Base-by-base conservation (phyloP, 148 eudicot genomes). In the Rhododendron ferrugineum region DNA sequence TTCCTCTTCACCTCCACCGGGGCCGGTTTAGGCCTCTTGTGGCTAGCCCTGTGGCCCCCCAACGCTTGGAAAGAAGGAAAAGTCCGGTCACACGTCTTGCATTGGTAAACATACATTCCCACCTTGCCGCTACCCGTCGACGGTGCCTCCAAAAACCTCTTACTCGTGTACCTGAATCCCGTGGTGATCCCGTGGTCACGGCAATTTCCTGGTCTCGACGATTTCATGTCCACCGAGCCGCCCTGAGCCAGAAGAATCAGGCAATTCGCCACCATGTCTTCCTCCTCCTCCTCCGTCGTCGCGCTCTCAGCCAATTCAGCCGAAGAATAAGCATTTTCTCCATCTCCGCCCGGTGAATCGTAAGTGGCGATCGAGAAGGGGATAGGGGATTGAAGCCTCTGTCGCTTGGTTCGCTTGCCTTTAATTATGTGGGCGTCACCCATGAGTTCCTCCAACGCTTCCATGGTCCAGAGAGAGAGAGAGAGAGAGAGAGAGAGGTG, bases 11-110 rank as follows among this genome's bases (percentile, higher is more conserved):
- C 87, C 6, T 60, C 81, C 1, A 28, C 83, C 4, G 79, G 58
- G 22, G 62, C 80, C 60, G 58, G 78, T 81, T 89, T 93, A 7
- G 92, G 92, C 87, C 92, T 91, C 81, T 86, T 90, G 83, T 93
- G 96, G 87, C 94, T 91, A 3, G 94, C 91, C 70, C 94, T 84
- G 79, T 93, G 96, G 14, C 96, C 96, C 0, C 96, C 96, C 64
- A 93, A 85, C 1, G 96, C 96, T 54, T 93, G 96, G 70, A 93
- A 93, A 0, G 96, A 93, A 16, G 94, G 84, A 70, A 93, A 93
- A 0, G 89, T 78, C 32, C 94, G 85, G 72, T 82, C 80, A 30
- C 96, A 93, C 0, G 96, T 93, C 89, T 93, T 93, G 90, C 96
- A 93, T 54, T 92, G 87, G 83, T 93, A 93, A 0, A 88, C 92